Base-by-base conservation (phyloP, 140 eudicot genomes). In the Flaveria floridana region DNA sequence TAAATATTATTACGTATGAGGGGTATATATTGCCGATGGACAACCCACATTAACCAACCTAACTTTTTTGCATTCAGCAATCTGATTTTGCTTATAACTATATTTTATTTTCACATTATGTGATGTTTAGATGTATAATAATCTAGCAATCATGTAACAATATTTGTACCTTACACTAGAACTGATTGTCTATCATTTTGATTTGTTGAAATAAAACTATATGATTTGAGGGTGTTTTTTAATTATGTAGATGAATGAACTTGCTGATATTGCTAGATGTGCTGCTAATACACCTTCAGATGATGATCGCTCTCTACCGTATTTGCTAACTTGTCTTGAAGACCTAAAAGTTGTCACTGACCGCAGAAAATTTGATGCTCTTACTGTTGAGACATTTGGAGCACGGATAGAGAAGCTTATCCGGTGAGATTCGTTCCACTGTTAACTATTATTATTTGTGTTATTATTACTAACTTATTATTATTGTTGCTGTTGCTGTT, bases 341-440 rank as follows among this genome's bases (percentile, higher is more conserved):
- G 97, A 90, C 83, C 79, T 94, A 82, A 89, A 87, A 79, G 91
- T 88, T 78, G 94, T 91, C 59, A 84, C 80, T 15, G 99, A 86
- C 64, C 94, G 96, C 57, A 76, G 96, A 82, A 94, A 94, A 73
- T 84, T 85, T 64, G 96, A 90, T 74, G 95, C 96, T n/a, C 90
- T 90, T 14, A 94, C 97, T 2, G 95, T 94, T 18, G 97, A 94
- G 76, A 94, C 97, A 4, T 94, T 94, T 85, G 99, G 97, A 55
- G 89, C 99, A 18, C 96, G 97, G 6, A 88, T 94, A 67, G 99
- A 94, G 85, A 91, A 94, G 84, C 82, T 94, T 77, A 94, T 94
- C 50, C 82, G 92, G 98, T 89, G 28, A 74, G 89, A 76, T 76
- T n/a, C 50, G 70, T 63, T 53, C 11, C 16, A 12, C 48, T 62